phyloP scores from a whole-genome alignment of 2,329 filamentous ascomycete genomes.

The Bimuria novae-zelandiae region DNA sequence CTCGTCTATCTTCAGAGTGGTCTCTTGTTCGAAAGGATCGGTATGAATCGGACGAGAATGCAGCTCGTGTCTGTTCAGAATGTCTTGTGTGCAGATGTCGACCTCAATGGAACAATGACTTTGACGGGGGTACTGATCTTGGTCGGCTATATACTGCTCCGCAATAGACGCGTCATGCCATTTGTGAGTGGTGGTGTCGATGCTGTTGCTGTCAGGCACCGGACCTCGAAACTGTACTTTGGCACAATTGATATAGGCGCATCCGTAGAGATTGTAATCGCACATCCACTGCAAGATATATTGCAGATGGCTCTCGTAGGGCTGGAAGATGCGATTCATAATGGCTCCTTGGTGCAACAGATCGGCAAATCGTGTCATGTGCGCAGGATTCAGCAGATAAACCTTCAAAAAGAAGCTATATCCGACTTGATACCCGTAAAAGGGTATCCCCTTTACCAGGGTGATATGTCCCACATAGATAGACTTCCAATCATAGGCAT shows the following conservation, averaged over 20 bases:
- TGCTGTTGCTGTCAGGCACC: slow-evolving; percentile 70
- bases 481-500: slow-evolving; percentile 69
- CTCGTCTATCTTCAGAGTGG: slow-evolving; percentile 67
- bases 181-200: slow-evolving; percentile 65
- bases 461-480: slow-evolving; percentile 88
- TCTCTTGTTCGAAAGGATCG: slow-evolving; percentile 76
- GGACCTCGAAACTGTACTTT: slow-evolving; percentile 76
- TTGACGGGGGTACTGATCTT: slow-evolving; percentile 69
- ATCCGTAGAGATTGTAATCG: slow-evolving; percentile 97
- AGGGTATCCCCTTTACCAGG: slow-evolving; percentile 89
- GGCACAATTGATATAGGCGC: slow-evolving; percentile 77
- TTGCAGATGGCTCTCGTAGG: slow-evolving; percentile 91
- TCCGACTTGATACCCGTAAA: slow-evolving; percentile 94
- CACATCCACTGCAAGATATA: slow-evolving; percentile 97
- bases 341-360: slow-evolving; percentile 86
- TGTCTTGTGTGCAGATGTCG: slow-evolving; percentile 86
- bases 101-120: slow-evolving; percentile 91
- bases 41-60: slow-evolving; percentile 81
- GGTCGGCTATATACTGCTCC: slow-evolving; percentile 62
- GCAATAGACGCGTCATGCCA: slow-evolving; percentile 82
- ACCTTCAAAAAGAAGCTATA: slow-evolving; percentile 92
- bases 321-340: slow-evolving; percentile 82
- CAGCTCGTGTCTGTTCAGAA: slow-evolving; percentile 78
- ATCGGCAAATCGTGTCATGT: slow-evolving; percentile 87
- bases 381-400: slow-evolving; percentile 84